Base-by-base conservation (phyloP, 352 stramenopile genomes). In the Lagenidium sp. region DNA sequence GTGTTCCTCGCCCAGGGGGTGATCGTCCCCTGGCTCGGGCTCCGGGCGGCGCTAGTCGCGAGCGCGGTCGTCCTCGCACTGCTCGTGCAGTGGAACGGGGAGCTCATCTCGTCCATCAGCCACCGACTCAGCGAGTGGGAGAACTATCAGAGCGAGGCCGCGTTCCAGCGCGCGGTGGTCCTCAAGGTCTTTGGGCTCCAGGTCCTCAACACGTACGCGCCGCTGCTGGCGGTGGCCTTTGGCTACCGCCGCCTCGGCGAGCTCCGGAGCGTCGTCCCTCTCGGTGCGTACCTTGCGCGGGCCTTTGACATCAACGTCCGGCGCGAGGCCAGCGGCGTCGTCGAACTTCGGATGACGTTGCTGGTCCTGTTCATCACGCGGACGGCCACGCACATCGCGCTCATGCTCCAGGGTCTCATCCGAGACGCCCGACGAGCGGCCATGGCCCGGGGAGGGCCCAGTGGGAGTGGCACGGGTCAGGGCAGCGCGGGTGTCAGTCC, bases 171-270 rank as follows among this genome's bases (percentile, higher is more conserved):
- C 28, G 45, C 28, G 30, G 48, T 65, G 11, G 52, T 65, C 47
- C 10, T 55, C 46, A 65, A 65, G 36, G 52, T 65, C 3, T 51
- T 58, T 30, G 28, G 31, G 23, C 30, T 65, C 24, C 57, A 62
- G 42, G 24, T 46, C 25, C 37, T 42, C 47, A 58, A 58, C 25
- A 32, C 47, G 22, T 65, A 50, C 25, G 43, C 46, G 3, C 50
- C 52, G n/a, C 52, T 62, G 6, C 29, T 54, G 22, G 30, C 62
- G 16, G 30, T 55, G 8, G 43, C 52, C 3, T 62, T 65, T 23
- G 38, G 11, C 15, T 7, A 52, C 19, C 36, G 38, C 40, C 35
- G 22, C 8, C 13, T 44, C 10, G 28, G 24, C 13, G 16, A 20
- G 4, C 12, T 26, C 12, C 4, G 2, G 18, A 6, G 16, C 4